These are phyloP conservation scores for Hortiboletus flavorubellus DNA, from an alignment of 768 basidiomycete genomes.

Conservation along the genomic window DNA sequence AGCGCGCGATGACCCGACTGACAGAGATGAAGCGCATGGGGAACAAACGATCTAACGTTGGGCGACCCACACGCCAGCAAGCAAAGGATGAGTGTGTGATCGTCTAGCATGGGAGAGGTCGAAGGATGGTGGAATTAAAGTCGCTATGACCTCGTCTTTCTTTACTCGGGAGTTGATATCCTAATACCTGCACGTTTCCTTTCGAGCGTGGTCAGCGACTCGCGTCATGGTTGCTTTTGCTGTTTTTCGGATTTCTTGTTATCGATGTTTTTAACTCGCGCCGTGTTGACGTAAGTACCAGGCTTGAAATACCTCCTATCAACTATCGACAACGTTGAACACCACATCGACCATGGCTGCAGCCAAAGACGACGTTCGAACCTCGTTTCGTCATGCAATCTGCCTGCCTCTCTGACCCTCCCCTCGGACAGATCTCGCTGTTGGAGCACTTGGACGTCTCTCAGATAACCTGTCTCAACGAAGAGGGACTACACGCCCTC, in stretches of 20 bases:
- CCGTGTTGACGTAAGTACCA: not conserved
- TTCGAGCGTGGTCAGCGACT: constrained; percentile 5
- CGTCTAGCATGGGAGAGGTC: constrained; percentile 39
- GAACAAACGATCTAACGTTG: constrained; percentile 70
- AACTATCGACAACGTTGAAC: not conserved
- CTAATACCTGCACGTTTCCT: constrained; percentile 15
- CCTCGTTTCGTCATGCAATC: not conserved
- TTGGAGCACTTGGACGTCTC: constrained; percentile 55
- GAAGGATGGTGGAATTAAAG: constrained; percentile 7
- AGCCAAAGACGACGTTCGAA: constrained; percentile 30
- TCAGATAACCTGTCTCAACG: constrained; percentile 72
- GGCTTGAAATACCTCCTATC: constrained; percentile 16
- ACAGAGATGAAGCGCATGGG: constrained; percentile 94
- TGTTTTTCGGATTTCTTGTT: constrained; percentile 10
- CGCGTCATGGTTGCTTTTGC: constrained; percentile 4
- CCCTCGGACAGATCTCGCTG: constrained; percentile 42
- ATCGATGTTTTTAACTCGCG: constrained; percentile 10
- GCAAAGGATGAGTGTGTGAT: constrained; percentile 94
- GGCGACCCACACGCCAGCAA: constrained; percentile 88
- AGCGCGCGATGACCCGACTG: constrained; percentile 91
- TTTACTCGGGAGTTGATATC: not conserved
- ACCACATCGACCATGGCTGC: constrained; percentile 18
- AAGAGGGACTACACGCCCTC: constrained; percentile 48
- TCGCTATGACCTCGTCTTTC: constrained; percentile 3
- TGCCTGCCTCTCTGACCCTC: constrained; percentile 5